Evolutionary conservation across 257 asterid species (phyloP).

Genomic region (Solanum paucissectum): DNA sequence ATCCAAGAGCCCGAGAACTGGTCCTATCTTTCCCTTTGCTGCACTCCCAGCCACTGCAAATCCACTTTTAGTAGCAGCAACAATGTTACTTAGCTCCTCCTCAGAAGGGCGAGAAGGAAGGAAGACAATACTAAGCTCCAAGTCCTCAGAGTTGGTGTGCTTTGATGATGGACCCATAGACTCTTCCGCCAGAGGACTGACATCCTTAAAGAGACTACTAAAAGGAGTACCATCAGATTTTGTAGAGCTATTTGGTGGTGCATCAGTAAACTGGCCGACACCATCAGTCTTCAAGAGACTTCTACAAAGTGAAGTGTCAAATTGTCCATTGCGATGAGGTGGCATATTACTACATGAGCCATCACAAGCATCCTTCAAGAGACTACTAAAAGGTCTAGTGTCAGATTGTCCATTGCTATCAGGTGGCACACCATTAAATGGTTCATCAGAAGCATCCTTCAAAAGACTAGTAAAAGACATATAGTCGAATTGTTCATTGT

Average conservation of each 20-base stretch:
- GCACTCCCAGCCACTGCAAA: constrained; percentile 65
- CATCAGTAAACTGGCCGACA: not conserved
- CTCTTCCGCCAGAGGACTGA: not conserved
- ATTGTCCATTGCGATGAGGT: not conserved
- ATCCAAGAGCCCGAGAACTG: constrained; percentile 61
- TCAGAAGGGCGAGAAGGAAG: constrained; percentile 51
- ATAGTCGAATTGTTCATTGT: not conserved
- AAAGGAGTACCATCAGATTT: constrained; percentile 4
- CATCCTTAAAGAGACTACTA: constrained; percentile 1
- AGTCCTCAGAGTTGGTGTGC: constrained; percentile 6
- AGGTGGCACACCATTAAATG: not conserved
- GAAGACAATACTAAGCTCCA: constrained; percentile 38
- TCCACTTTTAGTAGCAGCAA: constrained; percentile 44
- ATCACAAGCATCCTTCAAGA: not conserved
- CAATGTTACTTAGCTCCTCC: constrained; percentile 53
- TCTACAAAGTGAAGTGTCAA: not conserved
- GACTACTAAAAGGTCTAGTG: not conserved
- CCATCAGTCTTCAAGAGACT: not conserved
- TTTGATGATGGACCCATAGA: constrained; percentile 9
- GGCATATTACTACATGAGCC: not conserved
- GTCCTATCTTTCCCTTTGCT: constrained; percentile 52
- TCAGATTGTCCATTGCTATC: not conserved
- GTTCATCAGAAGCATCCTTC: not conserved
- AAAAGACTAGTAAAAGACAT: not conserved
- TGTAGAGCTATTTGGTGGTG: not conserved